Evolutionary conservation across 2,329 filamentous ascomycete genomes (phyloP).

Genomic region (Cephalotrichum gorgonifer): DNA sequence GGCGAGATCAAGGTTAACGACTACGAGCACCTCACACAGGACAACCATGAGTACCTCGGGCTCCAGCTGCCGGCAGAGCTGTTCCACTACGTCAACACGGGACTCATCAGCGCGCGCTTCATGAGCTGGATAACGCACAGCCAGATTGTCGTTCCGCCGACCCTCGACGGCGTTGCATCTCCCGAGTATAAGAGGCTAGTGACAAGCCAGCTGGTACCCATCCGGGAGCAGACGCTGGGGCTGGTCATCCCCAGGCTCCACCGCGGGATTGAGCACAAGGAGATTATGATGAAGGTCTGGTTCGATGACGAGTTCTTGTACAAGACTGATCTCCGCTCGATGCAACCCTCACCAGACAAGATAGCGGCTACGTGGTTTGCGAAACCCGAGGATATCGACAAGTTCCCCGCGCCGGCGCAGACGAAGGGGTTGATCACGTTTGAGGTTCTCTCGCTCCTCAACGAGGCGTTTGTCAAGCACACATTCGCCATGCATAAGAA

Average conservation of each 20-base stretch:
- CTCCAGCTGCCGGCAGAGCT: conserved; percentile 82
- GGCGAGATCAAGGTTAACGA: conserved; percentile 71
- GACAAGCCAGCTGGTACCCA: conserved; percentile 59
- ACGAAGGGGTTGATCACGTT: conserved; percentile 38
- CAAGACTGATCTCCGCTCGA: conserved; percentile 40
- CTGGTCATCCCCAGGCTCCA: conserved; percentile 72
- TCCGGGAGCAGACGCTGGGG: conserved; percentile 67
- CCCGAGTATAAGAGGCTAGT: conserved; percentile 74
- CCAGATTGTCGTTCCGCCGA: conserved; percentile 70
- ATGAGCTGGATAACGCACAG: conserved; percentile 75
- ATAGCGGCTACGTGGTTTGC: conserved; percentile 60
- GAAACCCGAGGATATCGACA: conserved; percentile 43
- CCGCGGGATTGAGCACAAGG: conserved; percentile 72
- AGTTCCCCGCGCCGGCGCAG: conserved; percentile 23
- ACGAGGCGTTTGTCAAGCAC: conserved; percentile 57
- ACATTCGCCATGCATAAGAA: conserved; percentile 51
- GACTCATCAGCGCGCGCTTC: conserved; percentile 67
- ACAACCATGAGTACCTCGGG: conserved; percentile 86
- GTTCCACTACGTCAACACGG: conserved; percentile 79
- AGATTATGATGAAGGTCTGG: conserved; percentile 73
- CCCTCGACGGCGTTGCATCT: conserved; percentile 72
- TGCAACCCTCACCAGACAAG: conserved; percentile 34
- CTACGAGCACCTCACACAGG: conserved; percentile 61
- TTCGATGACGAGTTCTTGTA: conserved; percentile 62
- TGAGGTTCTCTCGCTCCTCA: conserved; percentile 57